Conservation (phyloP, 129 eudicot species). For the sunflower (Helianthus annuus) region DNA sequence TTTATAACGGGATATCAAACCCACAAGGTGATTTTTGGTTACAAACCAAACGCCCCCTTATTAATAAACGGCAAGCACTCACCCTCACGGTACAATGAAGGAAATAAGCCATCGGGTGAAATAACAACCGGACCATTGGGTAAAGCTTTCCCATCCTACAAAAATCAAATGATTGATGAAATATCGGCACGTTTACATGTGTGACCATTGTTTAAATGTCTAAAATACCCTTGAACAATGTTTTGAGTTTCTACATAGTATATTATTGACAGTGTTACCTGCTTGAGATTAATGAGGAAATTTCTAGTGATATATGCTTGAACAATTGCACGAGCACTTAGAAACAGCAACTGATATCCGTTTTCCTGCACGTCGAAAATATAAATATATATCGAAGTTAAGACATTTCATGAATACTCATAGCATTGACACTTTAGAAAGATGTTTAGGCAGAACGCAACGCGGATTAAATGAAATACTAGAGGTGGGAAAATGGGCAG, state of each 20-base stretch:
- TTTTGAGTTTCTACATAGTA: no score
- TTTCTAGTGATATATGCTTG: slow-evolving; percentile 90
- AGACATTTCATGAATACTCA: neutral
- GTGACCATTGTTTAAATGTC: neutral
- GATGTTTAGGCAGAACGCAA: neutral
- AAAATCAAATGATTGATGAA: neutral
- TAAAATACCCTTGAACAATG: neutral
- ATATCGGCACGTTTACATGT: neutral
- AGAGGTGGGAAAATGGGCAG: neutral
- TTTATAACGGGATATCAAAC: no score
- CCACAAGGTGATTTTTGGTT: no score
- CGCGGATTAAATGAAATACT: neutral
- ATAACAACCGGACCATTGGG: slow-evolving; percentile 97
- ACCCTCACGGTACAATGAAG: slow-evolving; percentile 94
- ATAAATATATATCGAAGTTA: neutral
- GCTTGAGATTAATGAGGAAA: slow-evolving; percentile 88
- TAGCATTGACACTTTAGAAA: neutral
- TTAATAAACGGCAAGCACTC: slow-evolving; percentile 10
- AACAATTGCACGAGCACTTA: slow-evolving; percentile 98
- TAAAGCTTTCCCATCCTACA: slow-evolving; percentile 92
- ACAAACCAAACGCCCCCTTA: no score
- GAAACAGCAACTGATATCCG: slow-evolving; percentile 87
- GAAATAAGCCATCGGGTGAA: slow-evolving; percentile 96
- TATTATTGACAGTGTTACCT: slow-evolving; percentile 43
- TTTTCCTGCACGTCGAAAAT: slow-evolving; percentile 57